A percentile compares a stretch with the other conserved stretches of the same genome.
These are phyloP conservation scores for Sporothrix variecibatus DNA, from an alignment of 2,329 filamentous ascomycete genomes.

Conservation along the genomic window DNA sequence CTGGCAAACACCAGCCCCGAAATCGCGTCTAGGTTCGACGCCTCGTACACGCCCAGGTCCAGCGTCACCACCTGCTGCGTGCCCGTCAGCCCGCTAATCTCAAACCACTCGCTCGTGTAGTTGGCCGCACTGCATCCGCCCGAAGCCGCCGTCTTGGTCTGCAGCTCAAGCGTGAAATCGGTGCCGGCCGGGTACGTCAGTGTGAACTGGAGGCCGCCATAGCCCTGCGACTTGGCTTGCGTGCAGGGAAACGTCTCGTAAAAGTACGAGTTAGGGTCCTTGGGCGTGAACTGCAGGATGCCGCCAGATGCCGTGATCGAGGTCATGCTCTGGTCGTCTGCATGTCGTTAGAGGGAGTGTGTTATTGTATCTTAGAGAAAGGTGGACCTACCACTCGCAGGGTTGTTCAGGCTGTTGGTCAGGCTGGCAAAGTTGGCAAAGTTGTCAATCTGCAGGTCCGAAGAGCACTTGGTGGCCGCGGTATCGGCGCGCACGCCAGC, in stretches of 20 bases:
- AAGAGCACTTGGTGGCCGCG: conserved; percentile 23
- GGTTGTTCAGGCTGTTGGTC: conserved; percentile 27
- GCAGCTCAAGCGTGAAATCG: conserved; percentile 28
- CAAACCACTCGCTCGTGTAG: conserved; percentile 31
- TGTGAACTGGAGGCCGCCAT: conserved; percentile 29
- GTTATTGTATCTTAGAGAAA: background rate
- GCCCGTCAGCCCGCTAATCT: conserved; percentile 27
- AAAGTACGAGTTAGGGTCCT: conserved; percentile 28
- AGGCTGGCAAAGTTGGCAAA: conserved; percentile 27
- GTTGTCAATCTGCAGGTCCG: conserved; percentile 28
- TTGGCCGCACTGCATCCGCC: conserved; percentile 22
- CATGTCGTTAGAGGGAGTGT: background rate
- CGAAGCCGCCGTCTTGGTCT: conserved; percentile 22
- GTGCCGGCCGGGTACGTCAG: conserved; percentile 28
- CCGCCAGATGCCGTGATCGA: conserved; percentile 21
- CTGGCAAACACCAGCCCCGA: conserved; percentile 29
- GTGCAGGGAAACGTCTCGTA: conserved; percentile 29
- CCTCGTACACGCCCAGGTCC: conserved; percentile 28
- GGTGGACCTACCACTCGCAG: conserved; percentile 23
- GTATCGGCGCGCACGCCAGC: conserved; percentile 19
- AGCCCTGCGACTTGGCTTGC: conserved; percentile 26
- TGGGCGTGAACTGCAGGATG: conserved; percentile 26
- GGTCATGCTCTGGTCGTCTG: conserved; percentile 28
- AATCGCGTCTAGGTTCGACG: conserved; percentile 27
- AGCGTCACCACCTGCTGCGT: conserved; percentile 30